Evolutionary conservation across 768 basidiomycete genomes (phyloP), one percentile per base, ranked within the genome.

Genomic region (Galerina sulciceps): DNA sequence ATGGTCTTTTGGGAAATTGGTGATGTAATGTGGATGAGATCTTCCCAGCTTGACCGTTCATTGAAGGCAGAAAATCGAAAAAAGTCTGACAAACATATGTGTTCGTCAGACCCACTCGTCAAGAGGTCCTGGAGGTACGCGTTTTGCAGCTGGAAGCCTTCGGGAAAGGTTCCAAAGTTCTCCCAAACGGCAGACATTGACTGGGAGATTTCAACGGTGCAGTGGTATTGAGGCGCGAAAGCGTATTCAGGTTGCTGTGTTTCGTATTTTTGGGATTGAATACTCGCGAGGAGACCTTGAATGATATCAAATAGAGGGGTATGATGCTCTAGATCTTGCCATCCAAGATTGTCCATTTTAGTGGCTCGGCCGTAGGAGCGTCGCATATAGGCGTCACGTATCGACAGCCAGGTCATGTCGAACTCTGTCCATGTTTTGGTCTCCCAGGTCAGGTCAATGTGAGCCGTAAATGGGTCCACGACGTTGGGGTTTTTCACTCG

Each of bases 351-450:
- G 6, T 10, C 20, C 36, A 14, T 46, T 6, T 31, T 37, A 14
- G 17, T 23, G 3, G 54, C 14, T 22, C 34, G 43, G 18, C n/a
- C 26, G 23, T 17, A 10, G 10, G 43, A 10, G n/a, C 11, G 26
- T 10, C 38, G 45, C 36, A 41, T 56, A 20, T 20, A 56, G 1
- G 46, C 45, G 17, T 56, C 45, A 2, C 55, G 55, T 15, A 56
- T 18, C 6, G 37, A 48, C 10, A 56, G 55, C 55, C 55, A 56
- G n/a, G 55, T 37, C 15, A 41, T 10, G 41, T 56, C 55, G 23
- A 47, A 48, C 22, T 56, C 18, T 9, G 46, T 34, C 55, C 55
- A 56, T 31, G 45, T 48, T 47, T 34, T 26, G 8, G 15, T 43
- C n/a, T 36, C 35, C 43, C 44, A 55, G 1, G 44, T 20, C n/a